Conservation (phyloP, 2,329 filamentous ascomycete genomes). For the Colletotrichum camelliae region DNA sequence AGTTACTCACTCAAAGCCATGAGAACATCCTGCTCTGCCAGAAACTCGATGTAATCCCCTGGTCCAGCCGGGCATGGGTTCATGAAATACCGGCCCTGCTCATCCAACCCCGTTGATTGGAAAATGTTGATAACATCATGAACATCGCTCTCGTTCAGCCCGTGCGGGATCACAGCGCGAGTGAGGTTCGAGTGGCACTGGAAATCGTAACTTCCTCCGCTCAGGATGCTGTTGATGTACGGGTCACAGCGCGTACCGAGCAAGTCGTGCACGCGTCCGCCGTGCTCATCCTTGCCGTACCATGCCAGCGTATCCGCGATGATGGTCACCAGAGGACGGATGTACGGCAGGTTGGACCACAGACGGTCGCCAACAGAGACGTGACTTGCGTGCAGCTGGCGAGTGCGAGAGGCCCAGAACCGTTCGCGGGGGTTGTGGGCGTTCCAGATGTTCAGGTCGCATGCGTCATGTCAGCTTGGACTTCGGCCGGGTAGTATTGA, state of each 20-base stretch:
- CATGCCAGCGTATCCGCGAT: constrained; percentile 68
- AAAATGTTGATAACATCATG: constrained; percentile 90
- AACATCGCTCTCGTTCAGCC: constrained; percentile 74
- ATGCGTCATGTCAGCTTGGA: constrained; percentile 33
- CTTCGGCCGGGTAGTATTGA: not conserved
- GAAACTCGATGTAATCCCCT: constrained; percentile 74
- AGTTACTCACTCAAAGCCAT: constrained; percentile 53
- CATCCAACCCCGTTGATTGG: constrained; percentile 80
- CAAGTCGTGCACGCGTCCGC: constrained; percentile 77
- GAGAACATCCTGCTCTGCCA: constrained; percentile 79
- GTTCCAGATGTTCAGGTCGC: constrained; percentile 86
- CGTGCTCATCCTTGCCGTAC: constrained; percentile 66
- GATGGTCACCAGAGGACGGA: constrained; percentile 77
- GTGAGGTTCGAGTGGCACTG: constrained; percentile 86
- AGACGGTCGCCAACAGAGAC: constrained; percentile 74
- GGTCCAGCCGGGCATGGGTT: constrained; percentile 60
- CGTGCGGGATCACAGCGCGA: constrained; percentile 72
- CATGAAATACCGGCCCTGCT: constrained; percentile 79
- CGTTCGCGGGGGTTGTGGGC: constrained; percentile 76
- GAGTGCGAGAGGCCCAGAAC: constrained; percentile 82
- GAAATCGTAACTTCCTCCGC: constrained; percentile 72
- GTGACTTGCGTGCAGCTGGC: constrained; percentile 80
- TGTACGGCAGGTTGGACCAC: constrained; percentile 79
- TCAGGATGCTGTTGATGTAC: constrained; percentile 79
- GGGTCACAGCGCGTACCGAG: constrained; percentile 85